Conservation (phyloP, 164 flowering plant genomes). For the Stephania yunnanensis region DNA sequence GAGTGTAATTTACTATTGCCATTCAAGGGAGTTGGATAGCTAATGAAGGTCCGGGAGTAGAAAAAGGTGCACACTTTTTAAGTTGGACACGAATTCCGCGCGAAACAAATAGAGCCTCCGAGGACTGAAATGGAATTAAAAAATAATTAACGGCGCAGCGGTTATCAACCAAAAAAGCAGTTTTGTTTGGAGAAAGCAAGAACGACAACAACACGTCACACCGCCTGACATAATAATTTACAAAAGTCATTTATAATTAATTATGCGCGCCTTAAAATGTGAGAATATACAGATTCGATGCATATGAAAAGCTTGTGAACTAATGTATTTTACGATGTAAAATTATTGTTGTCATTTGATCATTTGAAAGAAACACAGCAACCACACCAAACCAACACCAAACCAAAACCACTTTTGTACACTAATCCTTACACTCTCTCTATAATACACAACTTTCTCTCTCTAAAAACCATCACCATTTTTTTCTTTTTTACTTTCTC, state of each 20-base stretch:
- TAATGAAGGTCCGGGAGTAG: neutral
- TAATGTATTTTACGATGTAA: neutral
- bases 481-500: neutral
- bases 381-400: neutral
- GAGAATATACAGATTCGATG: too few species aligned
- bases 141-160: conserved; percentile 7
- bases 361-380: conserved; percentile 1
- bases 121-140: neutral
- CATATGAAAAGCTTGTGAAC: too few species aligned
- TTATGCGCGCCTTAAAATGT: too few species aligned
- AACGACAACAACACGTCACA: too few species aligned
- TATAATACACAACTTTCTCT: too few species aligned
- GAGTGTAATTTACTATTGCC: too few species aligned
- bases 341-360: neutral
- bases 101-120: neutral
- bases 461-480: too few species aligned
- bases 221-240: too few species aligned
- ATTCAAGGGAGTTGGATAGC: neutral
- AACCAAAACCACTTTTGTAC: too few species aligned
- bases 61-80: neutral
- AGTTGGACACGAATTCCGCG: conserved; percentile 1
- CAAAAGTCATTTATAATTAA: too few species aligned
- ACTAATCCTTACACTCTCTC: too few species aligned
- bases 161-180: conserved; percentile 11
- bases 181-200: neutral